Percentiles rank a stretch among this genome's conserved stretches.
Evolutionary conservation across 2,329 filamentous ascomycete species (phyloP).

Genomic region (Aspergillus latus): DNA sequence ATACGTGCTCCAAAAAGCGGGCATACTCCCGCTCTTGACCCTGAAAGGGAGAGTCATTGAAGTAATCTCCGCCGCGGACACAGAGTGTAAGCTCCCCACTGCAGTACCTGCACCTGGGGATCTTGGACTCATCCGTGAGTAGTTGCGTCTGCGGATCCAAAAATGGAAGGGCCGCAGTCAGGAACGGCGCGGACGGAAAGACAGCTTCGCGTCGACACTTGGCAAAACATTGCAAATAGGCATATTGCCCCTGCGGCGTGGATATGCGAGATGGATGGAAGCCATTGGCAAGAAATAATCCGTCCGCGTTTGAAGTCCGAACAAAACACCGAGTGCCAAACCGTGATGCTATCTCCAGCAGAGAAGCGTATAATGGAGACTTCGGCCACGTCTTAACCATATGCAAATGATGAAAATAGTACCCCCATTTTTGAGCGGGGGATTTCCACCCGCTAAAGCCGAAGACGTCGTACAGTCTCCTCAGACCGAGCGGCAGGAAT

Average conservation of each 20-base stretch:
- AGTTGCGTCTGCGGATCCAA: conserved; percentile 19
- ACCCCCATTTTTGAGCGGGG: conserved; percentile 23
- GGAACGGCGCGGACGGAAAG: conserved; percentile 18
- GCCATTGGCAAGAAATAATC: conserved; percentile 21
- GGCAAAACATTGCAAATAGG: conserved; percentile 21
- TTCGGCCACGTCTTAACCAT: conserved; percentile 20
- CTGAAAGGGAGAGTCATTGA: conserved; percentile 19
- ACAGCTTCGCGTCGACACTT: conserved; percentile 24
- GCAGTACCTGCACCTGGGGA: conserved; percentile 22
- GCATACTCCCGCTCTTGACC: conserved; percentile 17
- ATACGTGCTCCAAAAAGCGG: conserved; percentile 8
- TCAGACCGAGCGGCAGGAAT: conserved; percentile 33
- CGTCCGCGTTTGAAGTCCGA: conserved; percentile 26
- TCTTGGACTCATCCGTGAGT: background rate
- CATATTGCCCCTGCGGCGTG: conserved; percentile 26
- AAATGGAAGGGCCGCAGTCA: conserved; percentile 20
- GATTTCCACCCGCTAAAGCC: conserved; percentile 21
- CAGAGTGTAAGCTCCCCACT: conserved; percentile 22
- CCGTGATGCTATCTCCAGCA: background rate
- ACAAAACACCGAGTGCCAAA: conserved; percentile 17
- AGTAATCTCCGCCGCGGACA: conserved; percentile 25
- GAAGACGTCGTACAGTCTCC: conserved; percentile 22
- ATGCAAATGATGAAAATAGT: conserved; percentile 23
- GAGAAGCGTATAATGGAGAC: conserved; percentile 9
- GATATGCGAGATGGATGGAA: conserved; percentile 16